A percentile compares a stretch with the other conserved stretches of the same genome.
These are phyloP conservation scores for Papiliotrema flavescens DNA, from an alignment of 1,284 basidiomycete species.

Conservation along the genomic window DNA sequence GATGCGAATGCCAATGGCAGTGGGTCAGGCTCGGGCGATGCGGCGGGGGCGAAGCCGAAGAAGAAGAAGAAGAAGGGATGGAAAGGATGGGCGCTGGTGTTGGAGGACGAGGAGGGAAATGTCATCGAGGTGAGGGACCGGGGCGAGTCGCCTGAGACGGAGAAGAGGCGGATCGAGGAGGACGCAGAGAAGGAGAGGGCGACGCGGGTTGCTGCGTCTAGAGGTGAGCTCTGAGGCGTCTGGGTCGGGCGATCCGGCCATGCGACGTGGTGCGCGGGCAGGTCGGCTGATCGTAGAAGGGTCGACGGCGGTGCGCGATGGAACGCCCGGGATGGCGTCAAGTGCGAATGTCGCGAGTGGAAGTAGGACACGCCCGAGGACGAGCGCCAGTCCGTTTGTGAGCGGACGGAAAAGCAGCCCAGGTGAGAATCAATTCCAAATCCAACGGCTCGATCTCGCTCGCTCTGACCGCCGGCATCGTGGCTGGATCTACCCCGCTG, in stretches of 20 bases:
- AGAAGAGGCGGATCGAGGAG: not conserved
- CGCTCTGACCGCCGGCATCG: not conserved
- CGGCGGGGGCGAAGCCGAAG: conserved; percentile 2
- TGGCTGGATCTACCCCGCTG: not conserved
- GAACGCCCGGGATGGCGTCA: too few relatives aligned
- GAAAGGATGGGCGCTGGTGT: conserved; percentile 44
- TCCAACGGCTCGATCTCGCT: not conserved
- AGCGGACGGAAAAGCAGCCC: not conserved
- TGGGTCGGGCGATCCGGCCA: not conserved
- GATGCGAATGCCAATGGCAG: too few relatives aligned
- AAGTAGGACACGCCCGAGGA: too few relatives aligned
- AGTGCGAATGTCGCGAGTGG: too few relatives aligned
- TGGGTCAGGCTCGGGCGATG: too few relatives aligned
- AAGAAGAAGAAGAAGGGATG: conserved; percentile 39
- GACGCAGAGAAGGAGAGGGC: not conserved
- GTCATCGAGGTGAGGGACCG: conserved; percentile 16
- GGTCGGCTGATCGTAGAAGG: not conserved
- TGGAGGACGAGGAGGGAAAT: conserved; percentile 42
- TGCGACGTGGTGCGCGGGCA: too few relatives aligned
- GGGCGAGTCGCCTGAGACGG: conserved; percentile 5
- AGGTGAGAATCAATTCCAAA: not conserved
- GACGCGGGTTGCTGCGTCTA: not conserved
- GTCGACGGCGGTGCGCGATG: not conserved
- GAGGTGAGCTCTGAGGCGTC: not conserved
- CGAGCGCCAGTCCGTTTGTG: too few relatives aligned